phyloP scores from a whole-genome alignment of 106 monocot genomes.

The Acorus gramineus region DNA sequence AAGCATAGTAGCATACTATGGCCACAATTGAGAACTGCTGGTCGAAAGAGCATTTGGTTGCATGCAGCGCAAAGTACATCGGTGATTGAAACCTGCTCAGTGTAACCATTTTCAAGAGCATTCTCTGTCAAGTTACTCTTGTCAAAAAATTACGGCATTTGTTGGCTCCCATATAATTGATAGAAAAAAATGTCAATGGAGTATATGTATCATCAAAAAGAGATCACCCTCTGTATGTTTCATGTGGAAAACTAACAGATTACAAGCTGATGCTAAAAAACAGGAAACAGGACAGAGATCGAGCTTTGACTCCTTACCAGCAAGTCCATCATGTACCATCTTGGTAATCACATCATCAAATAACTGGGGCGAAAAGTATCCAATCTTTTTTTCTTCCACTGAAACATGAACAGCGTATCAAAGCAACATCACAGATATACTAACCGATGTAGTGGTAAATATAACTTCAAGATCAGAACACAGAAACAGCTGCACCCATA shows the following conservation, averaged over 20 bases:
- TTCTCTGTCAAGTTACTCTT: conserved; percentile 1
- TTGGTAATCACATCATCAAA: conserved; percentile 7
- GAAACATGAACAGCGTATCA: background rate
- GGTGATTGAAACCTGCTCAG: conserved; percentile 13
- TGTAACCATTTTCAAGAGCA: background rate
- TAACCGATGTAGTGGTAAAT: too few species aligned
- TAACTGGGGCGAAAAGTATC: conserved; percentile 47
- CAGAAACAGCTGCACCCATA: too few species aligned
- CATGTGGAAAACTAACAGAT: too few species aligned
- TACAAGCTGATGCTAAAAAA: too few species aligned
- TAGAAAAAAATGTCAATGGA: too few species aligned
- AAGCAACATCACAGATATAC: too few species aligned
- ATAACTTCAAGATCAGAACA: too few species aligned
- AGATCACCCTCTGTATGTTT: too few species aligned
- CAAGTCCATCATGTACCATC: conserved; percentile 10
- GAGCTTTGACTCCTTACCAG: conserved; percentile 19
- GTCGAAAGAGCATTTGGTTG: conserved; percentile 25
- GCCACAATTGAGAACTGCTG: conserved; percentile 44
- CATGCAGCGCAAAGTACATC: conserved; percentile 26
- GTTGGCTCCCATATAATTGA: too few species aligned
- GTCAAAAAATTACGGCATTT: too few species aligned
- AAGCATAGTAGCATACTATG: conserved; percentile 14
- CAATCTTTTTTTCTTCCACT: conserved; percentile 50
- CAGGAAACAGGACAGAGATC: too few species aligned
- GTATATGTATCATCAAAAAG: too few species aligned